Evolutionary conservation across 2,329 filamentous ascomycete species (phyloP).

Genomic region (Hypomyces perniciosus): DNA sequence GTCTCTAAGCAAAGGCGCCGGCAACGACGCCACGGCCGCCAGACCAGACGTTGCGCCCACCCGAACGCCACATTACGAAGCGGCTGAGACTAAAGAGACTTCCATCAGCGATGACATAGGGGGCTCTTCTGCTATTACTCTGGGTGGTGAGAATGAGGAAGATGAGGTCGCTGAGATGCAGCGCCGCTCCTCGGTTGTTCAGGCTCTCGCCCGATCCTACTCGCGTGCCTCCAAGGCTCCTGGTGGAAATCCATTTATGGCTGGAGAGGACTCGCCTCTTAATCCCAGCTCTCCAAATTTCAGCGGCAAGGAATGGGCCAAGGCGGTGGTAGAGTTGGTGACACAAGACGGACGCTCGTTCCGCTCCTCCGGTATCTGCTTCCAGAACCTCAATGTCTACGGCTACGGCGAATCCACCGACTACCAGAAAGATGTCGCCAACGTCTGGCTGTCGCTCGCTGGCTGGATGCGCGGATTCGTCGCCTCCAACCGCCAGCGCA

Average conservation of each 20-base stretch:
- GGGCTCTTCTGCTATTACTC: constrained; percentile 23
- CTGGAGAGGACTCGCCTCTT: constrained; percentile 42
- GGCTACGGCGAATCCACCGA: constrained; percentile 63
- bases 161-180: constrained; percentile 35
- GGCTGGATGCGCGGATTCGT: constrained; percentile 45
- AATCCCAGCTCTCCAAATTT: constrained; percentile 51
- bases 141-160: constrained; percentile 26
- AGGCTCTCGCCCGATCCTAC: constrained; percentile 50
- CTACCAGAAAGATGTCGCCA: constrained; percentile 62
- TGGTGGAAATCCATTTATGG: constrained; percentile 45
- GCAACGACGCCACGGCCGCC: constrained; percentile 42
- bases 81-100: constrained; percentile 29
- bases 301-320: constrained; percentile 53
- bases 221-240: constrained; percentile 40
- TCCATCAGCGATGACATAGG: constrained; percentile 32
- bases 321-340: constrained; percentile 48
- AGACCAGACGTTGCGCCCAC: constrained; percentile 35
- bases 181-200: constrained; percentile 47
- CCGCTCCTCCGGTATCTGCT: constrained; percentile 58
- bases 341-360: constrained; percentile 48
- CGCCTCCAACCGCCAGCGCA: constrained; percentile 46
- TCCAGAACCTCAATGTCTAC: constrained; percentile 62
- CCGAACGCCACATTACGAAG: constrained; percentile 20
- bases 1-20: constrained; percentile 26
- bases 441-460: constrained; percentile 49